Evolutionary conservation across 768 basidiomycete species (phyloP).

Genomic region (Russula foetens): DNA sequence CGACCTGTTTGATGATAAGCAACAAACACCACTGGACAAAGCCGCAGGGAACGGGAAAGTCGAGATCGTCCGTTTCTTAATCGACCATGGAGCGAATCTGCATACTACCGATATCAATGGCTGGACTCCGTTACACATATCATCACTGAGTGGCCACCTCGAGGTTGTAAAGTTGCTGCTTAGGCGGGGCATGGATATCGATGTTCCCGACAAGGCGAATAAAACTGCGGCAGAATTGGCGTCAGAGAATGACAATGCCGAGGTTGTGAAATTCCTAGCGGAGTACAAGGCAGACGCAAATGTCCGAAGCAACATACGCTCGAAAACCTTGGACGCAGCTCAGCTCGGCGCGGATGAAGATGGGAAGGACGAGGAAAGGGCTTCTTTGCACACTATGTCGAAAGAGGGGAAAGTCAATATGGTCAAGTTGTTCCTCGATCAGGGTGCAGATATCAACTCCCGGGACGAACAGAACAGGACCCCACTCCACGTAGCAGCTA

Average conservation of each 20-base stretch:
- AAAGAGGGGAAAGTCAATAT: background rate
- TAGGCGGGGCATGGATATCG: background rate
- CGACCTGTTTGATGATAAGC: background rate
- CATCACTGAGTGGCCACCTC: background rate
- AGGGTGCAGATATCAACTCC: background rate
- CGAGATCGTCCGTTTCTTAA: background rate
- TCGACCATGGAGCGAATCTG: slow-evolving; percentile 2
- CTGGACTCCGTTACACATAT: background rate
- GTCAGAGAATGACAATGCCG: background rate
- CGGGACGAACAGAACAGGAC: background rate
- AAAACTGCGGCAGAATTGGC: background rate
- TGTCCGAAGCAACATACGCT: background rate
- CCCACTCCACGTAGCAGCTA: background rate
- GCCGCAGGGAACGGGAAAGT: background rate
- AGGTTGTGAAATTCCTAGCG: background rate
- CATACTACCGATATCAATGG: background rate
- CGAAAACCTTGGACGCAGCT: background rate
- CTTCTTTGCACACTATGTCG: background rate
- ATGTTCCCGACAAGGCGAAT: background rate
- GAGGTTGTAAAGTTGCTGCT: background rate
- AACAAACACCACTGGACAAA: background rate
- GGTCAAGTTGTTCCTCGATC: background rate
- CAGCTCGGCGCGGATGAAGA: background rate
- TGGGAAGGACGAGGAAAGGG: no score
- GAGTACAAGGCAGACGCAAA: background rate